Conservation (phyloP, 1,284 basidiomycete genomes). For the Cryptococcus wingfieldii region DNA sequence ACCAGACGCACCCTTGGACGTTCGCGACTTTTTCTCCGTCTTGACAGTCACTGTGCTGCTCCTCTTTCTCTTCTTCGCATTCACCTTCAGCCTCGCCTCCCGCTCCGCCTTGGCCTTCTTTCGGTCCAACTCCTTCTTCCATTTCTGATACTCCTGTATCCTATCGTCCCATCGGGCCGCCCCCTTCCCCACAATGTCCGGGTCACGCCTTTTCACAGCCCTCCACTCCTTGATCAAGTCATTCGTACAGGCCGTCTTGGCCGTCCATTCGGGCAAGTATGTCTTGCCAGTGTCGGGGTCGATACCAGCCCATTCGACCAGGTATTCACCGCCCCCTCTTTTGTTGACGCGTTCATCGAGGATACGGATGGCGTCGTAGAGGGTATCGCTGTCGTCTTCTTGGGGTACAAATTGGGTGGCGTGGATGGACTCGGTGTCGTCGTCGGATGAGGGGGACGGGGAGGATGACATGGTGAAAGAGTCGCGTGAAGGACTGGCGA, state of each 20-base stretch:
- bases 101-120: constrained; percentile 4
- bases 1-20: neutral
- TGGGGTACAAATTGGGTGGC: constrained; percentile 18
- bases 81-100: constrained; percentile 5
- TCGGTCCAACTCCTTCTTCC: constrained; percentile 2
- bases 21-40: neutral
- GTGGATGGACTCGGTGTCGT: neutral
- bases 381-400: constrained; percentile 12
- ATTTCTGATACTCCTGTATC: neutral
- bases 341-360: constrained; percentile 19
- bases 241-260: constrained; percentile 18
- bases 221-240: constrained; percentile 31
- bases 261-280: constrained; percentile 35
- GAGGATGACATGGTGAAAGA: too few relatives aligned
- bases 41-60: neutral
- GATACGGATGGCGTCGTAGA: constrained; percentile 24
- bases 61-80: neutral
- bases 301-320: constrained; percentile 34
- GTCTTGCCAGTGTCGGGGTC: constrained; percentile 26
- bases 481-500: too few relatives aligned
- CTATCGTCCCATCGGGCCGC: neutral
- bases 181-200: constrained; percentile 13
- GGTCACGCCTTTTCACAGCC: constrained; percentile 16
- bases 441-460: too few relatives aligned
- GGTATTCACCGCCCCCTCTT: constrained; percentile 18